Conservation (phyloP, 768 basidiomycete species). For the Boletus sensibilis region DNA sequence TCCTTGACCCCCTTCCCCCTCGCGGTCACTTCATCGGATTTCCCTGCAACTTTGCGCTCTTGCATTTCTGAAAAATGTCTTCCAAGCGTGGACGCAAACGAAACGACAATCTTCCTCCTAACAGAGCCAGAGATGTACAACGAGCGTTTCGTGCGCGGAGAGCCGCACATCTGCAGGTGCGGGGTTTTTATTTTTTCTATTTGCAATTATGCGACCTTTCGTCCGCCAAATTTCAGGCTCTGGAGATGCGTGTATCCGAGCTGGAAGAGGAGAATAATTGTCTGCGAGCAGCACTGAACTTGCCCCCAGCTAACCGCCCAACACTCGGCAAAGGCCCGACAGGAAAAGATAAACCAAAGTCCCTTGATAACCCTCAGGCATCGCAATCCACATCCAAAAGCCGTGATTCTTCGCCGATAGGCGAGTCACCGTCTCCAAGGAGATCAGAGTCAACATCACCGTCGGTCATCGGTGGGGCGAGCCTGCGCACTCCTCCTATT, state of each 20-base stretch:
- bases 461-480: constrained; percentile 31
- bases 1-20: constrained; percentile 33
- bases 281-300: constrained; percentile 66
- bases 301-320: constrained; percentile 71
- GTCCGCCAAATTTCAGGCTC: constrained; percentile 48
- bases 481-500: constrained; percentile 41
- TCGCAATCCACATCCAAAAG: constrained; percentile 49
- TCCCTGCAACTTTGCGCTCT: constrained; percentile 9
- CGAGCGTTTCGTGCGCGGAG: constrained; percentile 86
- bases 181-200: constrained; percentile 35
- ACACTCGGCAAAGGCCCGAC: constrained; percentile 83
- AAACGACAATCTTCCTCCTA: constrained; percentile 60
- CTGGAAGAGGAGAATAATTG: constrained; percentile 81
- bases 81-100: constrained; percentile 86
- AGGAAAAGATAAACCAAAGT: constrained; percentile 77
- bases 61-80: constrained; percentile 51
- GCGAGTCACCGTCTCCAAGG: constrained; percentile 46
- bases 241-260: constrained; percentile 78
- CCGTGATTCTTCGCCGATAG: constrained; percentile 65
- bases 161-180: constrained; percentile 81
- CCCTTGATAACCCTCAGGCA: constrained; percentile 35
- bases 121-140: constrained; percentile 83
- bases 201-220: constrained; percentile 41
- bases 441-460: constrained; percentile 37
- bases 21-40: constrained; percentile 29